Conservation (phyloP, 495 filamentous ascomycete genomes). For the Aspergillus affinis region DNA sequence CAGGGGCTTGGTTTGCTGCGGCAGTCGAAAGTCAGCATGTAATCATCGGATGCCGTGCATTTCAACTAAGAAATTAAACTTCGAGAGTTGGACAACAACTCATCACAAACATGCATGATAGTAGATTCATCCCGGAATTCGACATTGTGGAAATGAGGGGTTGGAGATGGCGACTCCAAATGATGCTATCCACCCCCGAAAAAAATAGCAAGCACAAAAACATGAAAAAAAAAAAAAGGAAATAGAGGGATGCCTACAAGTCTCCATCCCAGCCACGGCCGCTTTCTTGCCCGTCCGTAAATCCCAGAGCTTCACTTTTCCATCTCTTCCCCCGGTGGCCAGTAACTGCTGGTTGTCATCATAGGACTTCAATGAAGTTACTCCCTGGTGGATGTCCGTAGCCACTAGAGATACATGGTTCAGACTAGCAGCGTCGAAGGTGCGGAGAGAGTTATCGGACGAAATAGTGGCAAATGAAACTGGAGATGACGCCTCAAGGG, state of each 20-base stretch:
- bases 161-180: not conserved
- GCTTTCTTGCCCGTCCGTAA: slow-evolving; percentile 30
- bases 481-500: slow-evolving; percentile 35
- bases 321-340: slow-evolving; percentile 50
- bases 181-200: not conserved
- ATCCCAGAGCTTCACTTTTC: slow-evolving; percentile 50
- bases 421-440: slow-evolving; percentile 45
- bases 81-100: not conserved
- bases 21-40: slow-evolving; percentile 17
- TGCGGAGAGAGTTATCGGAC: slow-evolving; percentile 56
- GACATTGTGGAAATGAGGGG: not conserved
- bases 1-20: slow-evolving; percentile 46
- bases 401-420: slow-evolving; percentile 34
- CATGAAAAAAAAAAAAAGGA: slow-evolving; percentile 13
- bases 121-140: not conserved
- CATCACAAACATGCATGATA: slow-evolving; percentile 7
- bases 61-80: not conserved
- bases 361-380: slow-evolving; percentile 45
- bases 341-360: slow-evolving; percentile 31
- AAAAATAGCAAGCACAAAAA: not conserved
- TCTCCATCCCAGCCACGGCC: slow-evolving; percentile 38
- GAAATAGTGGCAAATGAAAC: slow-evolving; percentile 50
- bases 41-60: slow-evolving; percentile 1
- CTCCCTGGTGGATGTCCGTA: slow-evolving; percentile 36
- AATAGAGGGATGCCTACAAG: slow-evolving; percentile 32